Evolutionary conservation across 73 alveolate species (phyloP).

Genomic region (Paraurostyla sp.): DNA sequence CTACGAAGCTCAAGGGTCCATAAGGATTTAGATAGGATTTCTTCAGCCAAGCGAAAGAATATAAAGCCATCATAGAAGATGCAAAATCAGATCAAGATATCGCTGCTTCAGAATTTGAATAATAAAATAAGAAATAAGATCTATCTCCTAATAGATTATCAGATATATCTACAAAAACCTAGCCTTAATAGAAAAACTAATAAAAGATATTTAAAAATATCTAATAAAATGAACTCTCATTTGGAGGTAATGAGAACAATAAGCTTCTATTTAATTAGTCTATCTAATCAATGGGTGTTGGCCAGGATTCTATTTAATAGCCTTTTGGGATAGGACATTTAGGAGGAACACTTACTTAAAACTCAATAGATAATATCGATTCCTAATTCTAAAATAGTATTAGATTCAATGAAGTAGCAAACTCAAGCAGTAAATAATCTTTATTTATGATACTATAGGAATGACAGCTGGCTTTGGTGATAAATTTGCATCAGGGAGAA

Average conservation of each 20-base stretch:
- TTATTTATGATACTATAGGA: background rate
- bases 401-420: background rate
- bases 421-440: background rate
- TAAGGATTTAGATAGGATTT: conserved; percentile 6
- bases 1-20: background rate
- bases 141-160: background rate
- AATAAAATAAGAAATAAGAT: background rate
- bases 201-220: no score
- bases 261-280: background rate
- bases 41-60: conserved; percentile 15
- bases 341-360: no score
- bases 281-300: background rate
- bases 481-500: no score
- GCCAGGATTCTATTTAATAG: background rate
- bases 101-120: background rate
- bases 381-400: background rate
- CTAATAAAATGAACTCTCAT: background rate
- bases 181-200: background rate
- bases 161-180: background rate
- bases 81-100: background rate
- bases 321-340: background rate
- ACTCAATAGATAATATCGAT: background rate
- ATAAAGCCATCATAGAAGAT: background rate
- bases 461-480: background rate
- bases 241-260: background rate